These are phyloP conservation scores for Liriodendron chinense DNA, from an alignment of 164 flowering plant species.

Conservation along the genomic window DNA sequence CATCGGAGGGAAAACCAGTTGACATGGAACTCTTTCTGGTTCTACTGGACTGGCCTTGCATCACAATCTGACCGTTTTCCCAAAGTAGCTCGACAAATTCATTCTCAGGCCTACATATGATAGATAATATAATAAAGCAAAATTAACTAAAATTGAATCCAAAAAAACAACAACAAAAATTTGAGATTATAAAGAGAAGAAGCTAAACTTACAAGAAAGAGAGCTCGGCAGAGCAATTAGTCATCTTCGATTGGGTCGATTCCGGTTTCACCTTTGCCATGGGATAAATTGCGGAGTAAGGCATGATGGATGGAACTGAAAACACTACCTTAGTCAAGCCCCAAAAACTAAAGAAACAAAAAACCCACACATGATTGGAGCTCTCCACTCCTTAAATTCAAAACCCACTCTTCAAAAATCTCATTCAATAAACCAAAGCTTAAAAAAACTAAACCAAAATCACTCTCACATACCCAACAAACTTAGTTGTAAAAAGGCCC, in stretches of 20 bases:
- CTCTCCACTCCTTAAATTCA: conserved; percentile 1
- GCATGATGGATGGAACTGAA: conserved; percentile 37
- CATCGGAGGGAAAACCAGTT: conserved; percentile 21
- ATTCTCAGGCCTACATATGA: conserved; percentile 51
- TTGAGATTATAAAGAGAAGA: background rate
- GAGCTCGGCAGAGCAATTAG: conserved; percentile 34
- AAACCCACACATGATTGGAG: conserved; percentile 15
- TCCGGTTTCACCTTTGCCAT: conserved; percentile 51
- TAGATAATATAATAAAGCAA: conserved; percentile 1
- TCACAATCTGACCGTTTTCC: conserved; percentile 78
- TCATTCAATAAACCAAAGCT: background rate
- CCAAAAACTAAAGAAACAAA: conserved; percentile 2
- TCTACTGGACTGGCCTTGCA: conserved; percentile 71
- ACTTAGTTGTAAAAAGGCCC: background rate
- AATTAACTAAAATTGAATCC: background rate
- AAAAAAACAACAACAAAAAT: background rate
- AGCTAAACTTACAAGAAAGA: conserved; percentile 42
- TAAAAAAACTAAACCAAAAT: too few species aligned
- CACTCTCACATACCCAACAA: background rate
- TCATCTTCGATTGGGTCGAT: conserved; percentile 34
- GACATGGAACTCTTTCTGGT: conserved; percentile 31
- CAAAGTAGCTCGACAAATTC: conserved; percentile 77
- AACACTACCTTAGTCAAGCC: conserved; percentile 16
- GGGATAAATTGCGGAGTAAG: conserved; percentile 52
- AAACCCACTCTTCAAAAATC: background rate